Evolutionary conservation across 2,329 filamentous ascomycete genomes (phyloP).

Genomic region (Botrytis deweyae): DNA sequence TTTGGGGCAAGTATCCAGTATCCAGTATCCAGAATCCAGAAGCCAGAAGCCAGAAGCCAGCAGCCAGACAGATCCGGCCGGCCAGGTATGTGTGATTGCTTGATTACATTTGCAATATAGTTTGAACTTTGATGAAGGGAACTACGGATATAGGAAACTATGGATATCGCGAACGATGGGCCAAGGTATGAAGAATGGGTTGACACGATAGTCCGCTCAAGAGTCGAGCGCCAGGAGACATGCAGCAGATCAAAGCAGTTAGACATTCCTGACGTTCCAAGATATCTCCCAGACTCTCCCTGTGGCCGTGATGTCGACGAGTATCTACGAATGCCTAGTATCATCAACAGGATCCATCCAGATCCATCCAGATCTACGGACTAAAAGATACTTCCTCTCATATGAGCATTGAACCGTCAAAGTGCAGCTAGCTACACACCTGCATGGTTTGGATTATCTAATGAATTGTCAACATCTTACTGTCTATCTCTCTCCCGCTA

Average conservation of each 20-base stretch:
- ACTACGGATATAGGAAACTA: neutral
- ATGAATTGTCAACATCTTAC: neutral
- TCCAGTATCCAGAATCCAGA: too few relatives aligned
- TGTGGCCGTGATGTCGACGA: neutral
- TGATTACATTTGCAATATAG: neutral
- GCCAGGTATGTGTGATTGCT: neutral
- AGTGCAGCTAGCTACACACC: neutral
- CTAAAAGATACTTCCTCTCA: neutral
- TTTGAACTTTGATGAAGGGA: neutral
- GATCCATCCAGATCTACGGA: neutral
- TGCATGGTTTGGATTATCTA: neutral
- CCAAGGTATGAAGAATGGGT: neutral
- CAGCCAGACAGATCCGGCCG: neutral
- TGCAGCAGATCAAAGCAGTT: neutral
- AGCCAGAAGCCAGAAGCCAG: neutral
- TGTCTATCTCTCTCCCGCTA: neutral
- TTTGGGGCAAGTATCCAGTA: neutral
- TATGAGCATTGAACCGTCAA: neutral
- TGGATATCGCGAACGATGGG: too few relatives aligned
- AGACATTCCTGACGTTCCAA: neutral
- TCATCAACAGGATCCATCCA: neutral
- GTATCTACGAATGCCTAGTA: neutral
- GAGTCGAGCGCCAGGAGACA: neutral
- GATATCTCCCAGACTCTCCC: neutral
- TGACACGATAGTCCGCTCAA: neutral